These are phyloP conservation scores for Saccharomyces pastorianus DNA, from an alignment of 1,139 yeast species.

Conservation along the genomic window DNA sequence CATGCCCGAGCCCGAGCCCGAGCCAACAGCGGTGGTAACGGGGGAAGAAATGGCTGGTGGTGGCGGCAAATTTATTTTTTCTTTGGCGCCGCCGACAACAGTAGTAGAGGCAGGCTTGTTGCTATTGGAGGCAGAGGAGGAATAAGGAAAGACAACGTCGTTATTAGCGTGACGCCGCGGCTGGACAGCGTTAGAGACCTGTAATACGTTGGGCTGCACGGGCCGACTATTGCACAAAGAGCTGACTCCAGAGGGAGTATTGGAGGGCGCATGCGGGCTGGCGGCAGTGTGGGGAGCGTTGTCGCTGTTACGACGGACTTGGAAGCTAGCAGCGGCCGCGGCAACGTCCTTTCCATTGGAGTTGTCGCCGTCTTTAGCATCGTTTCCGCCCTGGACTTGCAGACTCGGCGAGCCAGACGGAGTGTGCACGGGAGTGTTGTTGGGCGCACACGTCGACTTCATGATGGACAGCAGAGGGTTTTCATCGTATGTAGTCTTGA, in stretches of 20 bases:
- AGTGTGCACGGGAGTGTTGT: conserved; percentile 22
- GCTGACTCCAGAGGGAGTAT: not conserved
- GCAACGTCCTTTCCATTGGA: not conserved
- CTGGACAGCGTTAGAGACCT: not conserved
- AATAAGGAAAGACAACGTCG: not conserved
- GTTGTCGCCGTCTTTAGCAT: not conserved
- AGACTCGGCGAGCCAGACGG: conserved; percentile 6
- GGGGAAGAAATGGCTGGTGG: not conserved
- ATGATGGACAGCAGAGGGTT: conserved; percentile 8
- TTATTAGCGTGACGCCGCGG: not conserved
- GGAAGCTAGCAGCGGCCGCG: not conserved
- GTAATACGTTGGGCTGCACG: not conserved
- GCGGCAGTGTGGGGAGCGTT: not conserved
- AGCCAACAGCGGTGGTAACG: conserved; percentile 3
- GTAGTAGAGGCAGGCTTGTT: not conserved
- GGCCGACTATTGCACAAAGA: not conserved
- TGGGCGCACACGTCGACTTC: conserved; percentile 23
- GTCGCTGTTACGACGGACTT: not conserved
- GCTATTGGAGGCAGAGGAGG: not conserved
- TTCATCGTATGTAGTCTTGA: conserved; percentile 12
- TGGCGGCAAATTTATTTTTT: not conserved
- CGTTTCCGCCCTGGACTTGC: conserved; percentile 1
- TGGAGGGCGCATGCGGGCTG: not conserved
- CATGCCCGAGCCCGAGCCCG: conserved; percentile 3
- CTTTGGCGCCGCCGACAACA: not conserved